These are phyloP conservation scores for Aspergillus mulundensis DNA, from an alignment of 495 filamentous ascomycete genomes.

Conservation along the genomic window DNA sequence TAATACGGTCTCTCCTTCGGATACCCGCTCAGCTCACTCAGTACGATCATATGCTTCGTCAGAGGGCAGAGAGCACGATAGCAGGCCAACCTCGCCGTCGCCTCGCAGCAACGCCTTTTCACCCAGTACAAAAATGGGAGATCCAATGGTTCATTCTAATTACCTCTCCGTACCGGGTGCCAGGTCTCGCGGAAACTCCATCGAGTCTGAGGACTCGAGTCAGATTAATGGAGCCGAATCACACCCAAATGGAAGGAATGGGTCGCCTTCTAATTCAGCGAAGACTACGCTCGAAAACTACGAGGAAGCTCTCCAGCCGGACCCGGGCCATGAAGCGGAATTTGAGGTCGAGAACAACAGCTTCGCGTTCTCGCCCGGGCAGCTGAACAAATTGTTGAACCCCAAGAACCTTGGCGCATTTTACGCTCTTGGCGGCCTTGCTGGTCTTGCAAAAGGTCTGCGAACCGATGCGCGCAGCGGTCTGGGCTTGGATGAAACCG, in stretches of 20 bases:
- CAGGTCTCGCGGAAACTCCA: slow-evolving; percentile 61
- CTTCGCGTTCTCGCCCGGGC: slow-evolving; percentile 80
- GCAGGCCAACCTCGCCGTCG: slow-evolving; percentile 82
- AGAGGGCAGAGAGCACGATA: slow-evolving; percentile 69
- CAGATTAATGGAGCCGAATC: slow-evolving; percentile 50
- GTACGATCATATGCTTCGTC: slow-evolving; percentile 62
- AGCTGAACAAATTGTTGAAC: slow-evolving; percentile 72
- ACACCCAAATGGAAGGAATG: slow-evolving; percentile 32
- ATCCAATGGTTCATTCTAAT: slow-evolving; percentile 44
- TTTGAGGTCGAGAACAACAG: slow-evolving; percentile 72
- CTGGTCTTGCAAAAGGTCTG: slow-evolving; percentile 72
- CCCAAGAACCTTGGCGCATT: slow-evolving; percentile 79
- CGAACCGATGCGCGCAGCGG: slow-evolving; percentile 64
- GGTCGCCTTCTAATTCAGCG: slow-evolving; percentile 32
- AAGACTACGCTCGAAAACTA: slow-evolving; percentile 45
- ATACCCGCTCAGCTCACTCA: slow-evolving; percentile 50
- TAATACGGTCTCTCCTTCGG: slow-evolving; percentile 51
- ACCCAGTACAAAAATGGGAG: slow-evolving; percentile 49
- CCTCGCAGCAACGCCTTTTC: slow-evolving; percentile 90
- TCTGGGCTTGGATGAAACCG: slow-evolving; percentile 69
- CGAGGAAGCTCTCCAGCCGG: slow-evolving; percentile 61
- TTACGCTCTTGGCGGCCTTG: slow-evolving; percentile 71
- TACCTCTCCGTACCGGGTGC: slow-evolving; percentile 60
- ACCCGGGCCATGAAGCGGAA: slow-evolving; percentile 66
- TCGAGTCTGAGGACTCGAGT: slow-evolving; percentile 56